phyloP scores from a whole-genome alignment of 2,329 filamentous ascomycete genomes.

The Venturiaceae sp. region DNA sequence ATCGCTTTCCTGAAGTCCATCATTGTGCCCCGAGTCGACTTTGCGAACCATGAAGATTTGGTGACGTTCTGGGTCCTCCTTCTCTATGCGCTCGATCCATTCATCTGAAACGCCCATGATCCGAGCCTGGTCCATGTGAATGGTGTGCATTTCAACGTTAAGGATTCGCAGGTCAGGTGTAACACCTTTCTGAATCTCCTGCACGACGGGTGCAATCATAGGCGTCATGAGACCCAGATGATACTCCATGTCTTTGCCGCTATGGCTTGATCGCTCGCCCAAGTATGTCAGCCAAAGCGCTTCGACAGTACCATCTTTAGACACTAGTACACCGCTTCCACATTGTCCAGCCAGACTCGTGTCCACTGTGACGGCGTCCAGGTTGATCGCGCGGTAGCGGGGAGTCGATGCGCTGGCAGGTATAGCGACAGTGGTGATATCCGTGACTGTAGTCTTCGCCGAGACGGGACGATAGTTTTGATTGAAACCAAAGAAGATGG shows the following conservation, averaged over 20 bases:
- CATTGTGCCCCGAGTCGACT: slow-evolving; percentile 55
- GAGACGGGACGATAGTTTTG: slow-evolving; percentile 90
- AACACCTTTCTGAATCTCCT: slow-evolving; percentile 70
- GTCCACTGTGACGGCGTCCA: slow-evolving; percentile 95
- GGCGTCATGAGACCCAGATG: slow-evolving; percentile 87
- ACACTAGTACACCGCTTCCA: slow-evolving; percentile 84
- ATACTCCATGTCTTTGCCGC: slow-evolving; percentile 88
- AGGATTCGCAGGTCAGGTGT: slow-evolving; percentile 80
- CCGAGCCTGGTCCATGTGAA: slow-evolving; percentile 93
- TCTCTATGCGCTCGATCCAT: slow-evolving; percentile 86
- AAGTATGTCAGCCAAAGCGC: slow-evolving; percentile 96
- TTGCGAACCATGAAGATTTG: slow-evolving; percentile 99
- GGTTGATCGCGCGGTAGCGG: slow-evolving; percentile 86
- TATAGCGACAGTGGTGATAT: slow-evolving; percentile 94
- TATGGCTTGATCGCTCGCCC: slow-evolving; percentile 71
- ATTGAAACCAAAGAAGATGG: slow-evolving; percentile 97
- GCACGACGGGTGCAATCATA: slow-evolving; percentile 78
- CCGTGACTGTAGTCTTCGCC: slow-evolving; percentile 87
- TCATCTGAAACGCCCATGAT: slow-evolving; percentile 96
- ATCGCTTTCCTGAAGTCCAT: slow-evolving; percentile 76
- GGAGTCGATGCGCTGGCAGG: slow-evolving; percentile 88
- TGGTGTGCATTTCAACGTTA: slow-evolving; percentile 86
- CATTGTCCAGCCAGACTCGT: slow-evolving; percentile 86
- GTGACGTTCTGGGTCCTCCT: slow-evolving; percentile 82
- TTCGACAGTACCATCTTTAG: slow-evolving; percentile 84